phyloP scores from a whole-genome alignment of 2,329 filamentous ascomycete genomes.

The Botrytis pseudocinerea region DNA sequence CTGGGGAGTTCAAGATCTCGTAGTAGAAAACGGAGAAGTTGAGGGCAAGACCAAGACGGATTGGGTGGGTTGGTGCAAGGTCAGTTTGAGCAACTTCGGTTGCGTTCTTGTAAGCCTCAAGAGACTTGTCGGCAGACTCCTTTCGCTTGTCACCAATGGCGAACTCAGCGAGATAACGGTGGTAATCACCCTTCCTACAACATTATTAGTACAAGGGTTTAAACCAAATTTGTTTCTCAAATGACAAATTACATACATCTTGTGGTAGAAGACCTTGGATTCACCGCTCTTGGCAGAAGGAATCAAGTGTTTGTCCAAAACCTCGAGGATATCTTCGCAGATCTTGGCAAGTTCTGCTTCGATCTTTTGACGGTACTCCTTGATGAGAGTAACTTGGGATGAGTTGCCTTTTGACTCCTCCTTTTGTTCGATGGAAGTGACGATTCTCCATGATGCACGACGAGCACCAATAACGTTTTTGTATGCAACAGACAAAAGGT shows the following conservation, averaged over 20 bases:
- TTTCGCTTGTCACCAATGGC: constrained; percentile 93
- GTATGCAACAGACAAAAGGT: constrained; percentile 96
- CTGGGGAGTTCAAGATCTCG: constrained; percentile 97
- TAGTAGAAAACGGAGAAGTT: constrained; percentile 99
- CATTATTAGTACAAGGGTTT: constrained; percentile 19
- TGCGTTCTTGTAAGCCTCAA: constrained; percentile 98
- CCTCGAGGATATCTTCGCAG: constrained; percentile 95
- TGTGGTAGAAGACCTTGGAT: constrained; percentile 99
- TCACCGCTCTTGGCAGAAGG: constrained; percentile 92
- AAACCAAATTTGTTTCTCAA: background rate
- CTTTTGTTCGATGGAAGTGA: constrained; percentile 98
- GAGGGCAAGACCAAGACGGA: constrained; percentile 93
- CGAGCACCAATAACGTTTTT: constrained; percentile 98
- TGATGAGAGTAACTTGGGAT: constrained; percentile 85
- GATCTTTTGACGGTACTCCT: constrained; percentile 98
- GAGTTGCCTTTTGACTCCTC: constrained; percentile 99
- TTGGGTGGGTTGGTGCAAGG: constrained; percentile 95
- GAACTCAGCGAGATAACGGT: constrained; percentile 98
- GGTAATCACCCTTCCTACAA: constrained; percentile 96
- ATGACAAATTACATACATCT: constrained; percentile 68
- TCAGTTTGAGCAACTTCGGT: constrained; percentile 98
- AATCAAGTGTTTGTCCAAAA: constrained; percentile 91
- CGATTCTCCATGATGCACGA: constrained; percentile 97
- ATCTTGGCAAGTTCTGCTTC: constrained; percentile 96
- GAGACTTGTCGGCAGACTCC: constrained; percentile 88